Base-by-base conservation (phyloP, 441 rosid genomes). In the Adansonia grandidieri region DNA sequence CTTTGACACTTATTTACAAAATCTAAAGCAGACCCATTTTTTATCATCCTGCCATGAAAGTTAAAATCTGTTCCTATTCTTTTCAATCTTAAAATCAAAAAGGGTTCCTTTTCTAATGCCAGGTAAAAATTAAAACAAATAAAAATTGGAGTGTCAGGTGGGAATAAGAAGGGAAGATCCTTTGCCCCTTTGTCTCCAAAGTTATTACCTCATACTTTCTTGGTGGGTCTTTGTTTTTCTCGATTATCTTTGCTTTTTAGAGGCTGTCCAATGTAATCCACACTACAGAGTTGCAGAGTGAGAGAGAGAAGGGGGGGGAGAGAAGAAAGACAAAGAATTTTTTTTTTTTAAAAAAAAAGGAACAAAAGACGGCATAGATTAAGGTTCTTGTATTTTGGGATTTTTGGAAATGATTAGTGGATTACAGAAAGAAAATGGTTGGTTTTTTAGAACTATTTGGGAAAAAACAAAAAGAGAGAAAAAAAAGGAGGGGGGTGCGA, bases 11-110 rank as follows among this genome's bases (percentile, higher is more conserved):
- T 56, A 9, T 58, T 58, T 7, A 58, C 63, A 58, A 58, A 64
- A 75, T 82, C 88, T 28, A 81, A 74, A 80, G 60, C 80, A 80
- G 86, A 80, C 83, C 86, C 87, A 78, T 77, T 79, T 79, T 61
- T 79, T 51, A 84, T 87, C 91, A 89, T 83, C 92, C 84, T 79
- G 89, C 91, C 93, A 90, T 89, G 75, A 84, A 80, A 81, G 75
- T 76, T n/a, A 32, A 47, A 60, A 11, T 3, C 40, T 32, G 5
- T 32, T 32, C 40, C 40, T 32, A 32, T 11, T 45, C 32, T 56
- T 40, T 56, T 60, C 66, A 20, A 54, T 19, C 57, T 56, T 66
- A 10, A 42, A 50, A 20, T 50, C 20, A 60, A 76, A 32, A 67
- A 32, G n/a, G 63, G 15, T 32, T 28, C 6, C 5, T 15, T 28